These are phyloP conservation scores for Pleurotus salmoneostramineus DNA, from an alignment of 768 basidiomycete species.

Conservation along the genomic window DNA sequence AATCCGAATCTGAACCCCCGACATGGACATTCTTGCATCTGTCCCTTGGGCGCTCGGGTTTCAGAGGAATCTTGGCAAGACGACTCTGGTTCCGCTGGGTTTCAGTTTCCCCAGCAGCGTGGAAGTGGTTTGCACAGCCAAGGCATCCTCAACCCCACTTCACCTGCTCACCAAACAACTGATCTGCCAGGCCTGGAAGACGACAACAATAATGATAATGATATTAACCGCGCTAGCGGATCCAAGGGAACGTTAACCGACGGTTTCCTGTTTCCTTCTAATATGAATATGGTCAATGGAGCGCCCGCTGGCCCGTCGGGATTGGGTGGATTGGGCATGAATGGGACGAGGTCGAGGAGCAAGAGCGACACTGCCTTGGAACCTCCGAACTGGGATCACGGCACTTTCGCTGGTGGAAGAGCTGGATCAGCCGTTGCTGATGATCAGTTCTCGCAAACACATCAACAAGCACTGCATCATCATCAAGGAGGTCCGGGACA, in stretches of 20 bases:
- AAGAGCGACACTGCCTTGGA: constrained; percentile 59
- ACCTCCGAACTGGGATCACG: constrained; percentile 47
- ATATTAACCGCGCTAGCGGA: constrained; percentile 2
- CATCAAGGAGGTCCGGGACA: constrained; percentile 16
- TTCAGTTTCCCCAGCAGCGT: constrained; percentile 2
- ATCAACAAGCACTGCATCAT: constrained; percentile 20
- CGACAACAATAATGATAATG: neutral
- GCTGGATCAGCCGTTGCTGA: constrained; percentile 11
- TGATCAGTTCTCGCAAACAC: constrained; percentile 15
- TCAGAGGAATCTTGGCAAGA: neutral
- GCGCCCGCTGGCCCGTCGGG: constrained; percentile 24
- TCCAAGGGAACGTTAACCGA: constrained; percentile 2
- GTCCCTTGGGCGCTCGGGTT: neutral
- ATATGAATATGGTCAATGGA: neutral
- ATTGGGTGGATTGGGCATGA: constrained; percentile 2
- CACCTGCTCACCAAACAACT: constrained; percentile 16
- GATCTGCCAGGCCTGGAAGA: neutral
- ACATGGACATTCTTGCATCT: neutral
- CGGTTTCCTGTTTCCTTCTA: constrained; percentile 3
- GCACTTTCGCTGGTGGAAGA: constrained; percentile 10
- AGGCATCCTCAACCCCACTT: constrained; percentile 10
- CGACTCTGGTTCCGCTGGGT: neutral
- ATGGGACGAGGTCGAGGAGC: constrained; percentile 30
- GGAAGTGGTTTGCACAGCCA: constrained; percentile 1
- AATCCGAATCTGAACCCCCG: neutral